Conservation (phyloP, 1,284 basidiomycete genomes). For the Puccinia hordei region DNA sequence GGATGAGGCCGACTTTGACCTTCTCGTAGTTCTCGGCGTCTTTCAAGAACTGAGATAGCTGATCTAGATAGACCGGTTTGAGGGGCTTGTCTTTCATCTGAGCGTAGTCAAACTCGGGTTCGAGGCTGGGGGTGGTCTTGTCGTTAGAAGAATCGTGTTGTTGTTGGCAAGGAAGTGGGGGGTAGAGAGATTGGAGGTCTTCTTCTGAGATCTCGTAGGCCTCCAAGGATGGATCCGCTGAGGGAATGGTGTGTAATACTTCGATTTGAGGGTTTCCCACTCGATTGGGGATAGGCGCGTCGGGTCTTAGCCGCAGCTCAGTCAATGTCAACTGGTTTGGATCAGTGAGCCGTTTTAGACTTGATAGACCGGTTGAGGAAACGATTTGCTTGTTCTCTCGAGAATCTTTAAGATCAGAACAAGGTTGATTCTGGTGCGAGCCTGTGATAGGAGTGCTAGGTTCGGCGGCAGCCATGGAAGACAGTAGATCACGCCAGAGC, state of each 20-base stretch:
- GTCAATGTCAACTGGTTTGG: not conserved
- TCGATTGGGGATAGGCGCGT: not conserved
- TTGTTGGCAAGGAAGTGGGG: not conserved
- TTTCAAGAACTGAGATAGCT: constrained; percentile 33
- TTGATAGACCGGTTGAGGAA: too few relatives aligned
- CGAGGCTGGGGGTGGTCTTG: not conserved
- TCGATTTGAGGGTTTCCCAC: constrained; percentile 25
- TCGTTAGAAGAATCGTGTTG: too few relatives aligned
- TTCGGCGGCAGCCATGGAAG: not conserved
- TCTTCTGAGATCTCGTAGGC: constrained; percentile 36
- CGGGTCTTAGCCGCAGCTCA: not conserved
- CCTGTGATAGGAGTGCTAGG: too few relatives aligned
- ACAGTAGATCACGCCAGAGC: constrained; percentile 9
- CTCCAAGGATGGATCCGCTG: too few relatives aligned
- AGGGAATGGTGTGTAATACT: too few relatives aligned
- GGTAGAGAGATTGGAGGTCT: constrained; percentile 29
- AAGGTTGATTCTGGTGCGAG: not conserved
- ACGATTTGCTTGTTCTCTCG: not conserved
- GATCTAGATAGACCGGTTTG: constrained; percentile 23
- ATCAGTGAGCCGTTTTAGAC: not conserved
- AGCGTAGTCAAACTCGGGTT: constrained; percentile 22
- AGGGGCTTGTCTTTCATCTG: constrained; percentile 9
- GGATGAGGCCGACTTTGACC: constrained; percentile 10
- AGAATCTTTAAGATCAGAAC: not conserved
- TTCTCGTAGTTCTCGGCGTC: constrained; percentile 31